Conservation (phyloP, 2,329 filamentous ascomycete species). For the Arthrobotrys conoides region DNA sequence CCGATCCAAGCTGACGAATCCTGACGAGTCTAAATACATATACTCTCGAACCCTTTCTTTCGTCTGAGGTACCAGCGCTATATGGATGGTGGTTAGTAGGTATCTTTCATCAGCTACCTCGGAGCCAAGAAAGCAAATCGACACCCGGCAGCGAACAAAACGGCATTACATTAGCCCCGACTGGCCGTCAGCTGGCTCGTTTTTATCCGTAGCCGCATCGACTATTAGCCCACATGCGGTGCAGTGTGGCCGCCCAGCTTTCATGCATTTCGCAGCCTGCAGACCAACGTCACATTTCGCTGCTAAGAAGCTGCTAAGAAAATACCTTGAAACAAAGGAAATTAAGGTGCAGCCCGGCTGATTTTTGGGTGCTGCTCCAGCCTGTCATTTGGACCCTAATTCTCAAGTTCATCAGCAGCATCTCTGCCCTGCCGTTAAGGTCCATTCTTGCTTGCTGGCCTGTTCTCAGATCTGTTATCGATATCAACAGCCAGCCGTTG, state of each 20-base stretch:
- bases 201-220: constrained; percentile 21
- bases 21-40: neutral
- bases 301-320: constrained; percentile 14
- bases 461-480: constrained; percentile 15
- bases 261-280: constrained; percentile 36
- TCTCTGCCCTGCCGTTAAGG: neutral
- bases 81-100: neutral
- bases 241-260: constrained; percentile 21
- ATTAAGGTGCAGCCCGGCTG: constrained; percentile 24
- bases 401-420: neutral
- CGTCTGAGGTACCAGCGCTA: neutral
- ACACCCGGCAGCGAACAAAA: constrained; percentile 6
- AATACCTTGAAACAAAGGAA: constrained; percentile 29
- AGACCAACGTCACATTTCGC: constrained; percentile 53
- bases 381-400: constrained; percentile 10
- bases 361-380: constrained; percentile 15
- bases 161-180: constrained; percentile 11
- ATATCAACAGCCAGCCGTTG: constrained; percentile 4
- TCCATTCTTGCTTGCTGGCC: too few relatives aligned
- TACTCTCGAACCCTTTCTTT: neutral
- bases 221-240: neutral
- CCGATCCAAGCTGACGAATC: neutral
- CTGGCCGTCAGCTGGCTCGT: constrained; percentile 14
- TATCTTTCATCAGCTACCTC: constrained; percentile 11
- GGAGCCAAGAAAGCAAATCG: neutral